phyloP scores from a whole-genome alignment of 345 rosid genomes.

The Cochlearia excelsa region DNA sequence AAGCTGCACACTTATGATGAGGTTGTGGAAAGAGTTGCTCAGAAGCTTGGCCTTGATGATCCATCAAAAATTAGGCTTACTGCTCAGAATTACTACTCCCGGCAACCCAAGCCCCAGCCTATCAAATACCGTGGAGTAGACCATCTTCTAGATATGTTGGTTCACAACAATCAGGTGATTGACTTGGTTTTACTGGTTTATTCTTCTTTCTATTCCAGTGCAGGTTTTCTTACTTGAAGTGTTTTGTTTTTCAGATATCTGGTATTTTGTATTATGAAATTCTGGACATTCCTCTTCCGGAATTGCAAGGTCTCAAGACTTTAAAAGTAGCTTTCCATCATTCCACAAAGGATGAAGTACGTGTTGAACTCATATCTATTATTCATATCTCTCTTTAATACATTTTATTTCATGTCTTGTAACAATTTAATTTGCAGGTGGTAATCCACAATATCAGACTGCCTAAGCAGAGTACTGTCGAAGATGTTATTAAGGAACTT shows the following conservation, averaged over 20 bases:
- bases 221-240: conserved; percentile 15
- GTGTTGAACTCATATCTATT: conserved; percentile 21
- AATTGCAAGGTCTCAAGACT: conserved; percentile 86
- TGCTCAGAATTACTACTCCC: conserved; percentile 98
- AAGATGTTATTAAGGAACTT: conserved; percentile 86
- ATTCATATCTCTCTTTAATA: conserved; percentile 1
- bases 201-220: conserved; percentile 1
- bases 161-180: conserved; percentile 87
- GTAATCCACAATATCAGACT: conserved; percentile 78
- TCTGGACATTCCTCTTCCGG: conserved; percentile 97
- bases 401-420: conserved; percentile 18
- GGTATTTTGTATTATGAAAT: conserved; percentile 96
- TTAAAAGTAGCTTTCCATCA: conserved; percentile 89
- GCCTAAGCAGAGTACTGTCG: conserved; percentile 94
- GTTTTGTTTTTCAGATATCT: conserved; percentile 59
- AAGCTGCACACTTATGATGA: conserved; percentile 83
- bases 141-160: conserved; percentile 85
- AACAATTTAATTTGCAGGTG: conserved; percentile 45
- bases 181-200: conserved; percentile 3
- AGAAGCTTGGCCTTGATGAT: conserved; percentile 77
- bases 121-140: conserved; percentile 86
- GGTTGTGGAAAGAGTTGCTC: conserved; percentile 84
- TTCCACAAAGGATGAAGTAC: conserved; percentile 81
- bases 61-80: conserved; percentile 89
- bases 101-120: conserved; percentile 96